Base-by-base conservation (phyloP, 306 rosid species). In the Begonia masoniana region DNA sequence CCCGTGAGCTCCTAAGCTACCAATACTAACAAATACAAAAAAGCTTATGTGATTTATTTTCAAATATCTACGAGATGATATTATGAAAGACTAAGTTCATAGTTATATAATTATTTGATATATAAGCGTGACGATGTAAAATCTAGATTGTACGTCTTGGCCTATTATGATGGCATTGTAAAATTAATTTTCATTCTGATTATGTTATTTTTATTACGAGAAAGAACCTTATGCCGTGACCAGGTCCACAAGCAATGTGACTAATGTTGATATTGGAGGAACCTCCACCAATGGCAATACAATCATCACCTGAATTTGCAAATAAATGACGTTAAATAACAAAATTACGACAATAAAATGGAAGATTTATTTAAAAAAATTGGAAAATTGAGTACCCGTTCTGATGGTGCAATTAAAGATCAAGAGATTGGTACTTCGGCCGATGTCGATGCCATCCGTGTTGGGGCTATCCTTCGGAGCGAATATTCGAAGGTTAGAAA, bases 171-270 rank as follows among this genome's bases (percentile, higher is more conserved):
- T 17, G 19, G 1, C 1, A 17, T 17, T 17, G 1, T 17, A 17
- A 17, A 17, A 17, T 17, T 17, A 17, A 1, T 17, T 17, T 21
- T 3, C 3, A 21, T 21, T 21, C 4, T 21, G 24, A 21, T 21
- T 21, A 1, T 21, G 0, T 2, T 21, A 21, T 21, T 21, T 21
- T 21, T 21, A 21, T 21, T 2, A 21, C 4, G 24, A 21, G 24
- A 48, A 43, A 53, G 41, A 47, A 80, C 88, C 79, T 81, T 42
- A 81, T 81, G 52, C 84, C 88, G 12, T 81, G 84, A 41, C 73
- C 75, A 0, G 82, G 81, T 50, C 84, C 88, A 10, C 81, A 77
- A 0, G 50, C 19, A 17, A 81, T 55, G 31, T 47, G 15, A 9
- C 55, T 47, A 24, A 77, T 13, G 49, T 58, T 52, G 31, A 74